phyloP scores from a whole-genome alignment of 768 basidiomycete species.

The Infundibulicybe gibba region DNA sequence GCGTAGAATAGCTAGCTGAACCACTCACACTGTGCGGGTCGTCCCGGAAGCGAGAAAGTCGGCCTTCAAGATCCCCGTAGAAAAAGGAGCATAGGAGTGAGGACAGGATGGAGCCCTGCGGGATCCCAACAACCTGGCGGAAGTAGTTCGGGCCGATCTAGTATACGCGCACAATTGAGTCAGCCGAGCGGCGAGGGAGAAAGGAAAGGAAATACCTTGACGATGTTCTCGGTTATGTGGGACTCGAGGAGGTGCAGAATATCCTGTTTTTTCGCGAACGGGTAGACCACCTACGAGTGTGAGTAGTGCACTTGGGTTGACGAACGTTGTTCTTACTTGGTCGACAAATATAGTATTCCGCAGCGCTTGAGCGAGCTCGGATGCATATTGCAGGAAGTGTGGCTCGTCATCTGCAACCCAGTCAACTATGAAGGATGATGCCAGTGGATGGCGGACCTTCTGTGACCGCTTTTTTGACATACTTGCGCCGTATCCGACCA shows the following conservation, averaged over 20 bases:
- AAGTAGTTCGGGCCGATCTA: conserved; percentile 83
- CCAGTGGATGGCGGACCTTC: conserved; percentile 41
- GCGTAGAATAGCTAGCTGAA: neutral
- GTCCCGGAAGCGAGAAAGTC: conserved; percentile 46
- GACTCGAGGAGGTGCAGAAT: conserved; percentile 77
- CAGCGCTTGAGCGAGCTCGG: conserved; percentile 59
- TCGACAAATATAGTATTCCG: conserved; percentile 85
- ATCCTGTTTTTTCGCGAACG: conserved; percentile 46
- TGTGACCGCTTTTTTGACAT: conserved; percentile 58
- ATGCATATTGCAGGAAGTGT: conserved; percentile 70
- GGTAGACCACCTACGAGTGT: conserved; percentile 39
- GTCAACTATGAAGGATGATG: neutral
- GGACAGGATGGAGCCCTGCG: conserved; percentile 97
- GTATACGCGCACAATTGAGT: neutral
- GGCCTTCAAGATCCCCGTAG: conserved; percentile 86
- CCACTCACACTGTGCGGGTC: conserved; percentile 60
- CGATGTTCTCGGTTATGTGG: conserved; percentile 90
- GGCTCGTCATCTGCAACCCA: conserved; percentile 61
- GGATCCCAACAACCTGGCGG: conserved; percentile 91
- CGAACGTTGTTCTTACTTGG: conserved; percentile 43
- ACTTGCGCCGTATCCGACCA: conserved; percentile 55
- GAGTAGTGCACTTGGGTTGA: neutral
- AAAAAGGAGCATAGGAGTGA: conserved; percentile 91
- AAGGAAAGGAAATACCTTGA: conserved; percentile 57
- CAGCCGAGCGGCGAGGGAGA: neutral